A percentile compares a stretch with the other conserved stretches of the same genome.
These are phyloP conservation scores for Paraphoma sp. DNA, from an alignment of 2,329 filamentous ascomycete genomes.

Conservation along the genomic window DNA sequence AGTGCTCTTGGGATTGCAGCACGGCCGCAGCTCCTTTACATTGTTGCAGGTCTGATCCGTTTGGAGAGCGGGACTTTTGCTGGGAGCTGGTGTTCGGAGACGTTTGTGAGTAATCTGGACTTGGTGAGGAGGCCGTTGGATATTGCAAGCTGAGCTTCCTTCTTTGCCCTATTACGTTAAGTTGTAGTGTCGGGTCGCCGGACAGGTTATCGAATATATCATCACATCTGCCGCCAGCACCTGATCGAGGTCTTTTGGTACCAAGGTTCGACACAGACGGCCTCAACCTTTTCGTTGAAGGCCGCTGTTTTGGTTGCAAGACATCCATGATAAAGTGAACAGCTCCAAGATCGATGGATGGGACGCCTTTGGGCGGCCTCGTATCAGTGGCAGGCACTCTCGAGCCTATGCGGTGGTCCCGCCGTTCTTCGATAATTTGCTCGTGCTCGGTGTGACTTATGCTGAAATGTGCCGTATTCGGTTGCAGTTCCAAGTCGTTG, in stretches of 20 bases:
- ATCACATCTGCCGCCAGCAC: neutral
- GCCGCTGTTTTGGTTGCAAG: constrained; percentile 17
- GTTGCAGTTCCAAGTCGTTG: neutral
- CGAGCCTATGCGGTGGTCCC: constrained; percentile 26
- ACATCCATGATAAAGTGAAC: constrained; percentile 36
- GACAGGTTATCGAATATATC: neutral
- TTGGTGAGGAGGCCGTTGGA: no score
- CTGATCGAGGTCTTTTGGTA: neutral
- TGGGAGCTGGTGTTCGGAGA: no score
- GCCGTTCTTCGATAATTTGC: constrained; percentile 6
- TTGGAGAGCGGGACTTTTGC: no score
- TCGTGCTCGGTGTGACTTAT: constrained; percentile 22
- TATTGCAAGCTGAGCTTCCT: no score
- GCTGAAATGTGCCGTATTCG: constrained; percentile 25
- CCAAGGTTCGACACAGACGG: neutral
- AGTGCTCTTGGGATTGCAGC: no score
- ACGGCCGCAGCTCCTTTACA: no score
- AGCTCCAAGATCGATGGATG: constrained; percentile 29
- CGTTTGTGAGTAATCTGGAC: no score
- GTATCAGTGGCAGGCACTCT: constrained; percentile 36
- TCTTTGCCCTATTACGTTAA: no score
- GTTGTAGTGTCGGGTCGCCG: neutral
- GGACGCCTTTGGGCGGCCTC: constrained; percentile 38
- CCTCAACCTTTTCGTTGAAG: constrained; percentile 16
- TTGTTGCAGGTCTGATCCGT: no score